Conservation (phyloP, 2,329 filamentous ascomycete species). For the Whalleya microplaca region DNA sequence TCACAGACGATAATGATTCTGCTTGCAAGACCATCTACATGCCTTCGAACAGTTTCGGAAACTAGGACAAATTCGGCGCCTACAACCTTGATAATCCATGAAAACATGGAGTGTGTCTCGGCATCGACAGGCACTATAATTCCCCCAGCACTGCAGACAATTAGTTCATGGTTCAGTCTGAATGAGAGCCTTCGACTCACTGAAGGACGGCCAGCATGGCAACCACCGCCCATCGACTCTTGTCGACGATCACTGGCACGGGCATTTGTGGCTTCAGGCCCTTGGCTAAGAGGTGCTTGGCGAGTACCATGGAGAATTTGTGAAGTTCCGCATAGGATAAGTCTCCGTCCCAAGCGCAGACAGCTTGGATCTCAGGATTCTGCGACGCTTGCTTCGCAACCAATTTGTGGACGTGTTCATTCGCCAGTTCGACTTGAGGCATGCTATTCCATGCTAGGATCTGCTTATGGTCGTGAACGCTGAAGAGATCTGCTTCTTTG, state of each 20-base stretch:
- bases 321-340: constrained; percentile 37
- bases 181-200: constrained; percentile 51
- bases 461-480: constrained; percentile 57
- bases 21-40: constrained; percentile 45
- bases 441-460: constrained; percentile 57
- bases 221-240: constrained; percentile 69
- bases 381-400: constrained; percentile 45
- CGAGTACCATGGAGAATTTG: constrained; percentile 33
- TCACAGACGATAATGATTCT: constrained; percentile 49
- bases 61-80: constrained; percentile 48
- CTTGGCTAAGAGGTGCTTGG: constrained; percentile 33
- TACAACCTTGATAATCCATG: constrained; percentile 48
- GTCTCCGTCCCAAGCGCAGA: constrained; percentile 38
- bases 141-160: constrained; percentile 44
- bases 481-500: constrained; percentile 56
- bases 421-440: constrained; percentile 44
- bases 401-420: constrained; percentile 49
- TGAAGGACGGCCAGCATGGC: constrained; percentile 72
- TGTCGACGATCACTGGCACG: constrained; percentile 70
- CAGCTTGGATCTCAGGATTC: constrained; percentile 43
- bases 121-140: constrained; percentile 55
- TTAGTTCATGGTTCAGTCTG: constrained; percentile 7
- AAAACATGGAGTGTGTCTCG: constrained; percentile 46
- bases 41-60: constrained; percentile 46
- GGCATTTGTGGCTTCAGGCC: constrained; percentile 43